phyloP scores from a whole-genome alignment of 495 filamentous ascomycete genomes.

The Collariella sp. region DNA sequence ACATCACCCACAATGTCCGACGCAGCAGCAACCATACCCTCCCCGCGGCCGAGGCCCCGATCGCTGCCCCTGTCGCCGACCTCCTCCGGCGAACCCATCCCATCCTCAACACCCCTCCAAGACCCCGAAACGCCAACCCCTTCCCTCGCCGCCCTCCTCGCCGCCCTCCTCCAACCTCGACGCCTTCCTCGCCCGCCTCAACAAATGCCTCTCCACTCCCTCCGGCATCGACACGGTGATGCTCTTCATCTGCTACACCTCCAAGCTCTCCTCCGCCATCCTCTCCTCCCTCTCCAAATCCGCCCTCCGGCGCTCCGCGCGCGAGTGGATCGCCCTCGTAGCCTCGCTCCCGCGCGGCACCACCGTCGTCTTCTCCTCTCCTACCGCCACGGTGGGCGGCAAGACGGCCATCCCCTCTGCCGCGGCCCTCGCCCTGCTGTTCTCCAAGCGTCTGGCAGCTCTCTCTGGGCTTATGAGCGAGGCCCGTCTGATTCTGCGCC shows the following conservation, averaged over 20 bases:
- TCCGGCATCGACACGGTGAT: constrained; percentile 54
- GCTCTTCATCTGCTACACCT: constrained; percentile 56
- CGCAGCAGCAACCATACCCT: constrained; percentile 16
- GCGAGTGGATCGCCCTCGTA: constrained; percentile 34
- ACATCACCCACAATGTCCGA: constrained; percentile 10
- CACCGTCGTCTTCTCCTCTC: constrained; percentile 28
- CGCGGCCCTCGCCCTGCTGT: constrained; percentile 34
- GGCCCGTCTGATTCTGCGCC: constrained; percentile 61
- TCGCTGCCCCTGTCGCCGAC: constrained; percentile 25
- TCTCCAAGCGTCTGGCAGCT: constrained; percentile 38
- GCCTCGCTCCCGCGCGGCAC: constrained; percentile 30
- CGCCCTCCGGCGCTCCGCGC: constrained; percentile 31
- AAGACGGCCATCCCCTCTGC: constrained; percentile 32
- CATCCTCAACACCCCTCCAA: constrained; percentile 34
- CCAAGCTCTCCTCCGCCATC: constrained; percentile 39
- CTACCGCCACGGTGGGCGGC: constrained; percentile 6
- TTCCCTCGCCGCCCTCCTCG: constrained; percentile 27
- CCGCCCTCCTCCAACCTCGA: constrained; percentile 36
- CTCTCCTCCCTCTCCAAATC: constrained; percentile 30
- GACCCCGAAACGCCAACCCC: constrained; percentile 17
- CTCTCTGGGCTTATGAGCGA: constrained; percentile 51
- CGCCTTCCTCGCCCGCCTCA: constrained; percentile 42
- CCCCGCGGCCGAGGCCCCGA: constrained; percentile 6
- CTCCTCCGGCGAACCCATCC: constrained; percentile 33
- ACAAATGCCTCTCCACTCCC: constrained; percentile 50